A percentile compares a stretch with the other conserved stretches of the same genome.
These are phyloP conservation scores for Batrachochytrium dendrobatidis DNA, from an alignment of 371 early-diverging fungal species.

Conservation along the genomic window DNA sequence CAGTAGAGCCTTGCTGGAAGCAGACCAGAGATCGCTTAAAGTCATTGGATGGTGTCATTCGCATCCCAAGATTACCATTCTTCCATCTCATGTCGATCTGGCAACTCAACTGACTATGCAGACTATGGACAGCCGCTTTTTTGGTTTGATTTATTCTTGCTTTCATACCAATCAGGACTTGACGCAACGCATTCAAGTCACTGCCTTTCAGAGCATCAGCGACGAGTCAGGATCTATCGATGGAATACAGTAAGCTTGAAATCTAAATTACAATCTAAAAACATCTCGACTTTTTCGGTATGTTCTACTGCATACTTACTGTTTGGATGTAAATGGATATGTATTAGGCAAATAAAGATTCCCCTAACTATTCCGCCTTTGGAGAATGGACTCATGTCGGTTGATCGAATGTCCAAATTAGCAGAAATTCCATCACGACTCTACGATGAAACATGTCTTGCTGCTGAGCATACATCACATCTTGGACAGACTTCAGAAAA, in stretches of 20 bases:
- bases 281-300: not conserved
- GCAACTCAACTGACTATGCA: constrained; percentile 61
- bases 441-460: not conserved
- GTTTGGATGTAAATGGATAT: not conserved
- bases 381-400: not conserved
- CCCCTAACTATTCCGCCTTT: not conserved
- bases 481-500: not conserved
- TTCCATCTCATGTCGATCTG: constrained; percentile 67
- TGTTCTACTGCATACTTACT: not conserved
- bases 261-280: not conserved
- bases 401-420: not conserved
- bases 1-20: constrained; percentile 57
- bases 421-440: not conserved
- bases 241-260: not conserved
- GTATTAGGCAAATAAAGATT: not conserved
- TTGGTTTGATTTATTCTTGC: constrained; percentile 64
- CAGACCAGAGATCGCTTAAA: constrained; percentile 48
- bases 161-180: constrained; percentile 42
- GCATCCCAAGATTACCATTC: constrained; percentile 72
- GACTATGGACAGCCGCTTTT: constrained; percentile 55
- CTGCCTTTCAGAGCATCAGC: constrained; percentile 14
- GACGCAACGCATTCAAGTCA: constrained; percentile 17
- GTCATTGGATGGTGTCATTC: constrained; percentile 65
- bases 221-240: not conserved
- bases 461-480: not conserved